Evolutionary conservation across 805 yeast species (phyloP).

Genomic region (Saturnispora mendoncae): DNA sequence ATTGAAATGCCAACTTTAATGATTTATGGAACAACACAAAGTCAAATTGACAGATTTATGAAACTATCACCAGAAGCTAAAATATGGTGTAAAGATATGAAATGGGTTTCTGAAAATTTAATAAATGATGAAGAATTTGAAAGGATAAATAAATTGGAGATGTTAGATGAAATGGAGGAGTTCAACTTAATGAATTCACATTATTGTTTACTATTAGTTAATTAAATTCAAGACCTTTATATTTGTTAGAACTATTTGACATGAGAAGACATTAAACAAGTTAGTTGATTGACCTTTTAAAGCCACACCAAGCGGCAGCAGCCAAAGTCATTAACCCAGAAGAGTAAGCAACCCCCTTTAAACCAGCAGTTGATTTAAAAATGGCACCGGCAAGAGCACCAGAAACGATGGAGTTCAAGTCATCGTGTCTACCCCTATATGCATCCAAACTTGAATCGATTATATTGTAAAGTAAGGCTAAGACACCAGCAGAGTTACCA

Average conservation of each 20-base stretch:
- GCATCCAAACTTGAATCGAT: conserved; percentile 72
- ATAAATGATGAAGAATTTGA: conserved; percentile 30
- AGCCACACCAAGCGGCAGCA: conserved; percentile 88
- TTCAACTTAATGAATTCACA: conserved; percentile 52
- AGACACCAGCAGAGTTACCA: conserved; percentile 92
- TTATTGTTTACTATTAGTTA: conserved; percentile 37
- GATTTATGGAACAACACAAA: conserved; percentile 38
- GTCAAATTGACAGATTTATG: conserved; percentile 33
- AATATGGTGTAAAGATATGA: conserved; percentile 38
- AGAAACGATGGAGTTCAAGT: conserved; percentile 70
- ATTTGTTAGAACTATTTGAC: conserved; percentile 4
- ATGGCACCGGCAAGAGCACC: conserved; percentile 92
- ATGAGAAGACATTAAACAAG: neutral
- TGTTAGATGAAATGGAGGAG: conserved; percentile 72
- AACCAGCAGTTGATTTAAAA: conserved; percentile 77
- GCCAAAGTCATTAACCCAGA: conserved; percentile 80
- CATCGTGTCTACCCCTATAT: conserved; percentile 84
- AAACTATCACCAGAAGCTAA: conserved; percentile 20
- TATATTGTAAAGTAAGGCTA: conserved; percentile 82
- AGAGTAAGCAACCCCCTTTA: conserved; percentile 81
- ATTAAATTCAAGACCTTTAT: no score
- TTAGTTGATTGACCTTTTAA: conserved; percentile 38
- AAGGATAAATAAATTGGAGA: conserved; percentile 46
- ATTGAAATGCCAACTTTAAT: conserved; percentile 50
- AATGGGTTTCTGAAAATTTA: conserved; percentile 36